Evolutionary conservation across 768 basidiomycete genomes (phyloP), one percentile per base, ranked within the genome.

Genomic region (Naematelia encephala): DNA sequence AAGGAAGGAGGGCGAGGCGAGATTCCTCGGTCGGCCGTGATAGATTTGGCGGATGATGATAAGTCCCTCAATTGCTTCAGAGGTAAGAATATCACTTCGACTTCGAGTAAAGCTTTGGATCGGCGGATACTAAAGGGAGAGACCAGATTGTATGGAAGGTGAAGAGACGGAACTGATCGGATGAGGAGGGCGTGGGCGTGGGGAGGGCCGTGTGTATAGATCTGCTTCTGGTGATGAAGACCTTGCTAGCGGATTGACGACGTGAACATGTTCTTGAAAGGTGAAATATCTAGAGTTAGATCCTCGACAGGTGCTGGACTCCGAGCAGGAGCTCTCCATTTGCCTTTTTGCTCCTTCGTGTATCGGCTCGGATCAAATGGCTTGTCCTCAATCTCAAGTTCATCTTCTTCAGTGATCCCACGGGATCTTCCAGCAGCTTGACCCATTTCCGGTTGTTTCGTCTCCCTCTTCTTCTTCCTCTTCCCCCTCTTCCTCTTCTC

Each of bases 401-500:
- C 50, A 1, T 22, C 22, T 28, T 3, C 50, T 51, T 27, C 25
- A n/a, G n/a, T n/a, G n/a, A n/a, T n/a, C n/a, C n/a, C n/a, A n/a
- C n/a, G n/a, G n/a, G n/a, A n/a, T n/a, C n/a, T n/a, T n/a, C n/a
- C n/a, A n/a, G n/a, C n/a, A n/a, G n/a, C n/a, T n/a, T n/a, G n/a
- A n/a, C n/a, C 50, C 21, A 51, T 51, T 26, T 25, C 28, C 50
- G n/a, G n/a, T n/a, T n/a, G n/a, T n/a, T n/a, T 51, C 50, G 50
- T 51, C 50, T 16, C 28, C 50, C 50, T 3, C 11, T 21, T 51
- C 50, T 12, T 51, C 50, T 29, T 28, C 50, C 2, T 25, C 26
- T 51, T 51, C 50, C 13, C 25, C 11, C 42, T 56, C 21, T 45
- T 53, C 14, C 8, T 42, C 44, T 16, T 25, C 11, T 57, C 13